Evolutionary conservation across 2,329 filamentous ascomycete species (phyloP).

Genomic region (Thelonectria olida): DNA sequence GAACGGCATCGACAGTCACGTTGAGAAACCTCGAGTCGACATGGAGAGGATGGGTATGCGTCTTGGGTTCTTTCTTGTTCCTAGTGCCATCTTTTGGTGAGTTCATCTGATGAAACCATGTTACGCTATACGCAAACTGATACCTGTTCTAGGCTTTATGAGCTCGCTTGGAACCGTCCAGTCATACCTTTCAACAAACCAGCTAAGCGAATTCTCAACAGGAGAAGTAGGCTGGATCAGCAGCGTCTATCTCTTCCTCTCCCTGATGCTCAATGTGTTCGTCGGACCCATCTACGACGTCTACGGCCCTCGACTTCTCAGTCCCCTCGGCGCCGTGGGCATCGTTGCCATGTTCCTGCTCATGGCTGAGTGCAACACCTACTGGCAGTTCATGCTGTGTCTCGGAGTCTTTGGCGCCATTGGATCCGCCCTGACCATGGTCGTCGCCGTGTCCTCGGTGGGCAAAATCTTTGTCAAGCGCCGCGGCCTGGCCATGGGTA

Average conservation of each 20-base stretch:
- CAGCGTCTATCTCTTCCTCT: slow-evolving; percentile 55
- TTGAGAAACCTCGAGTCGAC: slow-evolving; percentile 30
- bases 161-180: slow-evolving; percentile 58
- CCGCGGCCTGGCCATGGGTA: slow-evolving; percentile 39
- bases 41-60: slow-evolving; percentile 35
- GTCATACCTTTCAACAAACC: slow-evolving; percentile 55
- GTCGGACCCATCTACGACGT: slow-evolving; percentile 59
- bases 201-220: slow-evolving; percentile 52
- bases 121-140: not conserved
- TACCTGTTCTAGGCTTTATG: slow-evolving; percentile 52
- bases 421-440: slow-evolving; percentile 49
- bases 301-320: slow-evolving; percentile 54
- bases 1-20: slow-evolving; percentile 9
- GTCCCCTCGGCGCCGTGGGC: slow-evolving; percentile 46
- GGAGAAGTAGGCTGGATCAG: slow-evolving; percentile 61
- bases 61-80: slow-evolving; percentile 34
- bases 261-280: slow-evolving; percentile 55
- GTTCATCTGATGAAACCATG: not conserved
- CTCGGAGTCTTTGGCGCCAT: slow-evolving; percentile 54
- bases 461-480: slow-evolving; percentile 42
- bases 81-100: slow-evolving; percentile 37
- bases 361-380: slow-evolving; percentile 55
- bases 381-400: slow-evolving; percentile 59
- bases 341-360: slow-evolving; percentile 54
- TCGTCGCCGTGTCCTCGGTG: slow-evolving; percentile 45